These are phyloP conservation scores for Pilatotrama ljubarskyi DNA, from an alignment of 768 basidiomycete genomes.

Conservation along the genomic window DNA sequence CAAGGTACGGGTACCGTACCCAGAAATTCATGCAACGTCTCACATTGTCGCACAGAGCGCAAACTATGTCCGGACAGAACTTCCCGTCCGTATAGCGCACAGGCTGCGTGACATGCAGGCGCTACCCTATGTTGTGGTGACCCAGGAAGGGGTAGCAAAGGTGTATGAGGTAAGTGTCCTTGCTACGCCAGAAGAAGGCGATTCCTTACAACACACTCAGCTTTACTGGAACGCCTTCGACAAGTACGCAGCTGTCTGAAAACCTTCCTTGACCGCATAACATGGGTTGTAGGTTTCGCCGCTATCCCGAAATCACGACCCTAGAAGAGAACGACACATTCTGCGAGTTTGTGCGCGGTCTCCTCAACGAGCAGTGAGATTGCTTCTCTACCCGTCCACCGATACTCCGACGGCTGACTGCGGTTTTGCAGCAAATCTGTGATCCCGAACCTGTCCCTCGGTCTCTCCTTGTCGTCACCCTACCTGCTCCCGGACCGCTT, in stretches of 20 bases:
- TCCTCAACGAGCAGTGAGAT: slow-evolving; percentile 77
- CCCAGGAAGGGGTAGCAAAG: slow-evolving; percentile 77
- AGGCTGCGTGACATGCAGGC: slow-evolving; percentile 84
- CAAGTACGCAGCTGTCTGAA: slow-evolving; percentile 46
- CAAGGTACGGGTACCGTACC: slow-evolving; percentile 46
- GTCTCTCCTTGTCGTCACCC: slow-evolving; percentile 81
- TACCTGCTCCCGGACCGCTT: slow-evolving; percentile 75
- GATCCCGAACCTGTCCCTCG: slow-evolving; percentile 80
- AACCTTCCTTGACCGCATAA: not conserved
- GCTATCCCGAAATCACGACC: slow-evolving; percentile 69
- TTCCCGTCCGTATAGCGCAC: slow-evolving; percentile 87
- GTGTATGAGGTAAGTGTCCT: slow-evolving; percentile 72
- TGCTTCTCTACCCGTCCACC: not conserved
- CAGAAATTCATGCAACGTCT: not conserved
- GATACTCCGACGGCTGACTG: slow-evolving; percentile 8
- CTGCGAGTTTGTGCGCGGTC: slow-evolving; percentile 63
- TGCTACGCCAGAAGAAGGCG: not conserved
- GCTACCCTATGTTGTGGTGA: slow-evolving; percentile 84
- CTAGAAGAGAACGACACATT: slow-evolving; percentile 77
- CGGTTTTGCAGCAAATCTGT: slow-evolving; percentile 57
- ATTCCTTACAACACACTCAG: slow-evolving; percentile 38
- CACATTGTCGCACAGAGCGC: slow-evolving; percentile 56
- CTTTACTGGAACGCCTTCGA: slow-evolving; percentile 88
- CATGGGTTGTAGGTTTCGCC: slow-evolving; percentile 39
- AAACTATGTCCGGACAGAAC: slow-evolving; percentile 87